phyloP scores from a whole-genome alignment of 257 asterid species.

The Penstemon barbatus region DNA sequence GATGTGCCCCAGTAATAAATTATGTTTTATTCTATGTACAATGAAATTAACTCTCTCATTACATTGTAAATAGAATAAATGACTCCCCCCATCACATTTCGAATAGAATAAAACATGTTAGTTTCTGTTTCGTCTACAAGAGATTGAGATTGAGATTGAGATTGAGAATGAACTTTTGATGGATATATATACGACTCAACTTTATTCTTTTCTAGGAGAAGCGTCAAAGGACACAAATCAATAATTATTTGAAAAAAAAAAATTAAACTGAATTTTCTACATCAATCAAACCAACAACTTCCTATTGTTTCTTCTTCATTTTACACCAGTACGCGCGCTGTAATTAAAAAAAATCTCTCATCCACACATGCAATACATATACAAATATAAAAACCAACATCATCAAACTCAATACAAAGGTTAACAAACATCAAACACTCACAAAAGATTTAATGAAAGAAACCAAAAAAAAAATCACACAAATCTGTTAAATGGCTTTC shows the following conservation, averaged over 20 bases:
- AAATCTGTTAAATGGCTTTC: slow-evolving; percentile 88
- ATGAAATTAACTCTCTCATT: no score
- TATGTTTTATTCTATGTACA: no score
- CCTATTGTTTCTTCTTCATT: slow-evolving; percentile 38
- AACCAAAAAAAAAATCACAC: slow-evolving; percentile 51
- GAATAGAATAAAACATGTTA: no score
- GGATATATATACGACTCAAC: no score
- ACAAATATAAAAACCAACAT: not conserved
- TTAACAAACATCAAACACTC: slow-evolving; percentile 31
- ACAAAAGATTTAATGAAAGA: not conserved
- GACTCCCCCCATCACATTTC: no score
- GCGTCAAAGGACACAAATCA: no score
- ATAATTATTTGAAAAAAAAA: not conserved
- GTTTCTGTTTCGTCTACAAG: no score
- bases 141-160: no score
- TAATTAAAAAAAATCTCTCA: slow-evolving; percentile 28
- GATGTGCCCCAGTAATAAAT: no score
- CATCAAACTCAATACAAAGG: slow-evolving; percentile 19
- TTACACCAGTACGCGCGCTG: slow-evolving; percentile 33
- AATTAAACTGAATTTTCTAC: not conserved
- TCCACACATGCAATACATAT: slow-evolving; percentile 35
- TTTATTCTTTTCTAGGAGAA: no score
- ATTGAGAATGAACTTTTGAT: no score
- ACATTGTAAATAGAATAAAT: no score
- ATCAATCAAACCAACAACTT: slow-evolving; percentile 33